Evolutionary conservation across 352 stramenopile genomes (phyloP), one percentile per base, ranked within the genome.

Genomic region (Hyphochytrium catenoides): DNA sequence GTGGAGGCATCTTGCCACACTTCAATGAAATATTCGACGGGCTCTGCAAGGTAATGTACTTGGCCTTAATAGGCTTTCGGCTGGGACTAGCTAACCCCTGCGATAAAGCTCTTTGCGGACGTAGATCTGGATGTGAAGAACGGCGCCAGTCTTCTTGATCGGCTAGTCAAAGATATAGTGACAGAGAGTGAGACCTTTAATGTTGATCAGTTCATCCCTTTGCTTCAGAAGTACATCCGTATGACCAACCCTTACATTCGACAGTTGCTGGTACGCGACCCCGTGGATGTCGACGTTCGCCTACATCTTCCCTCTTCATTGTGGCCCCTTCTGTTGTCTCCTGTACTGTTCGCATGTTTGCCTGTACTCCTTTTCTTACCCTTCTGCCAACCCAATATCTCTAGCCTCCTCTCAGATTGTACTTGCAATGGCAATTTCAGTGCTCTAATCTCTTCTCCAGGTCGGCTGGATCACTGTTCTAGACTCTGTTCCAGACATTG

Each of bases 21-120:
- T 98, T 99, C 48, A 98, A 98, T 60, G 77, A 94, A 53, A 96
- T 99, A 44, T 99, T 98, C 49, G 91, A 97, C 49, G 91, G 91
- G 0, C 50, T 81, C 15, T 81, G 67, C 52, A 77, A 81, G 41
- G 51, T 58, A 24, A 3, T 41, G 3, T 18, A 5, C 32, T 29
- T 5, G 17, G 3, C 18, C 26, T 17, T 5, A 36, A 17, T 37
- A 3, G 16, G 21, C 16, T 17, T 24, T 37, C 16, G n/a, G n/a
- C n/a, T n/a, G n/a, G n/a, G n/a, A n/a, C n/a, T n/a, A n/a, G n/a
- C n/a, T n/a, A n/a, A n/a, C n/a, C n/a, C n/a, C n/a, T n/a, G n/a
- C n/a, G n/a, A n/a, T n/a, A n/a, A 86, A 94, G 55, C 57, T 99
- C 3, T 98, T 96, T 56, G 88, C 89, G 0, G 91, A 99, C 52